phyloP scores from a whole-genome alignment of 106 monocot genomes.

The Xerophyta viscosa region DNA sequence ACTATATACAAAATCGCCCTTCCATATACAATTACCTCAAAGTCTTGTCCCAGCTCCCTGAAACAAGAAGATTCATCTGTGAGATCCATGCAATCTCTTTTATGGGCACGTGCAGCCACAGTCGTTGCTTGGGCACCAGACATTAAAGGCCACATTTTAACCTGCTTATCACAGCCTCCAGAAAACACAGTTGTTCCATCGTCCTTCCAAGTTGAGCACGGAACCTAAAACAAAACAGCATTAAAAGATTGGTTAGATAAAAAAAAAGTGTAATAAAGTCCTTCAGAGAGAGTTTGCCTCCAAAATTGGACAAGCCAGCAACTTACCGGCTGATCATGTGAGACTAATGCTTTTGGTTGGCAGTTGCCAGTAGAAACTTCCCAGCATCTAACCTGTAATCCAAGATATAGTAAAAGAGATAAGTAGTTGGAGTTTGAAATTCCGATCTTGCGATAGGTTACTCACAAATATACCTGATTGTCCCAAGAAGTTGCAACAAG shows the following conservation, averaged over 20 bases:
- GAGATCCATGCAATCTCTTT: conserved; percentile 90
- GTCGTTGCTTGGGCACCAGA: conserved; percentile 82
- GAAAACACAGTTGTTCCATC: conserved; percentile 91
- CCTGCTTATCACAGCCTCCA: conserved; percentile 91
- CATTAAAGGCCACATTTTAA: conserved; percentile 95
- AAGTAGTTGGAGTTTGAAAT: background rate
- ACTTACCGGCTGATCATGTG: conserved; percentile 88
- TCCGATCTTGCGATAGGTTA: background rate
- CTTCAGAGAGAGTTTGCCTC: background rate
- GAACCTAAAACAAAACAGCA: conserved; percentile 35
- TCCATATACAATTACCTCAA: no score
- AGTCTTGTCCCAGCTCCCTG: conserved; percentile 96
- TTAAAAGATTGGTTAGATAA: background rate
- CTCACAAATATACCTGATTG: conserved; percentile 61
- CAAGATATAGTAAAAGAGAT: background rate
- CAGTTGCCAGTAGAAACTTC: conserved; percentile 65
- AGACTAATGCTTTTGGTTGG: conserved; percentile 79
- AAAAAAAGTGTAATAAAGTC: background rate
- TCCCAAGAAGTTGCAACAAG: conserved; percentile 96
- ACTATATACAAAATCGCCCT: no score
- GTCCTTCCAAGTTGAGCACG: conserved; percentile 98
- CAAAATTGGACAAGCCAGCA: background rate
- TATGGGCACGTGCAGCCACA: conserved; percentile 85
- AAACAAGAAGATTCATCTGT: conserved; percentile 80
- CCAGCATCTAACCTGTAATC: conserved; percentile 85